These are phyloP conservation scores for Pisolithus thermaeus DNA, from an alignment of 1,284 basidiomycete species.

Conservation along the genomic window DNA sequence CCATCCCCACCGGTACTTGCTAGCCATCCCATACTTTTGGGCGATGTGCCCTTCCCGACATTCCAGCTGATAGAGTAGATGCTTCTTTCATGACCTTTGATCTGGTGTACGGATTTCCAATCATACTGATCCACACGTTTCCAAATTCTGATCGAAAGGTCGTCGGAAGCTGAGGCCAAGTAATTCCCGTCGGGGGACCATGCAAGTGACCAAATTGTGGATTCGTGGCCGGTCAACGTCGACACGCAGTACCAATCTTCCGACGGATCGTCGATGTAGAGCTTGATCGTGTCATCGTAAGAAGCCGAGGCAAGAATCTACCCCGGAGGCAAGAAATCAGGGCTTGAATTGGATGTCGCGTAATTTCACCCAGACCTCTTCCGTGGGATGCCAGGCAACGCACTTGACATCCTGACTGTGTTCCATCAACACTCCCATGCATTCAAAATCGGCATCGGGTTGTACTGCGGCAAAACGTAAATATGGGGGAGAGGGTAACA, in stretches of 20 bases:
- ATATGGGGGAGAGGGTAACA: background rate
- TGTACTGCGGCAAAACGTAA: constrained; percentile 52
- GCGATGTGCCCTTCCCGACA: constrained; percentile 24
- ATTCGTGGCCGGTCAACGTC: constrained; percentile 75
- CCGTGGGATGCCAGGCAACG: constrained; percentile 90
- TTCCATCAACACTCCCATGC: constrained; percentile 94
- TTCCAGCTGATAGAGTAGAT: constrained; percentile 83
- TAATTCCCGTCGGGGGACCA: constrained; percentile 79
- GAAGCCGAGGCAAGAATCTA: constrained; percentile 94
- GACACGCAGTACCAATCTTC: constrained; percentile 93
- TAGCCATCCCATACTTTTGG: constrained; percentile 56
- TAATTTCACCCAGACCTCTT: constrained; percentile 61
- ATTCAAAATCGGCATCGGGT: constrained; percentile 93
- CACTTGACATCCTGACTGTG: constrained; percentile 96
- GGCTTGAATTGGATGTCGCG: constrained; percentile 7
- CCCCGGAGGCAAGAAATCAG: constrained; percentile 22
- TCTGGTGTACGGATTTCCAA: constrained; percentile 53
- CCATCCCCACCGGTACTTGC: constrained; percentile 78
- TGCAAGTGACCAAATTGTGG: constrained; percentile 90
- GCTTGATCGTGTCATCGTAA: constrained; percentile 95
- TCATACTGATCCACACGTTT: constrained; percentile 47
- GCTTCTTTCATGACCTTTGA: constrained; percentile 63
- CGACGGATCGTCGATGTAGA: constrained; percentile 90
- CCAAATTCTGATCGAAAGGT: constrained; percentile 72
- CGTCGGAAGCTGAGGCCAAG: constrained; percentile 81